phyloP scores from a whole-genome alignment of 1,139 yeast species.

The Protomyces inundatus region DNA sequence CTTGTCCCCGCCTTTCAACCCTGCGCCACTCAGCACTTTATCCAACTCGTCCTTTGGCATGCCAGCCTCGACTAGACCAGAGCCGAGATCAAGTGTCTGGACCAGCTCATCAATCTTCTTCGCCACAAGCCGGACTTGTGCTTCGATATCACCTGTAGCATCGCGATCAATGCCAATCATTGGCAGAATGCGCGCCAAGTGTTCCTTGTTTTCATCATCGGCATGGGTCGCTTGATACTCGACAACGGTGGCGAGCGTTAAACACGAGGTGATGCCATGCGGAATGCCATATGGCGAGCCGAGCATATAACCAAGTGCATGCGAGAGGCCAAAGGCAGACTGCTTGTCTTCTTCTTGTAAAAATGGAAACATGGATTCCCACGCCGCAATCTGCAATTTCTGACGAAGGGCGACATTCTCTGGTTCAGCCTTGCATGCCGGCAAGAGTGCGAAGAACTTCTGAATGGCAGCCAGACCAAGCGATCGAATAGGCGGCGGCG shows the following conservation, averaged over 20 bases:
- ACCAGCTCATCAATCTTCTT: slow-evolving; percentile 10
- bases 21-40: slow-evolving; percentile 9
- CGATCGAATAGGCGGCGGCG: slow-evolving; percentile 21
- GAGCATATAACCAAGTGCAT: slow-evolving; percentile 21
- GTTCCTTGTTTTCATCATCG: slow-evolving; percentile 1
- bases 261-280: slow-evolving; percentile 24
- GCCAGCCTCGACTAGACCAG: slow-evolving; percentile 14
- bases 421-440: slow-evolving; percentile 23
- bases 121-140: slow-evolving; percentile 15
- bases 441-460: slow-evolving; percentile 23
- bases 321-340: slow-evolving; percentile 13
- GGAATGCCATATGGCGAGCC: slow-evolving; percentile 24
- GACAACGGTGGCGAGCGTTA: slow-evolving; percentile 23
- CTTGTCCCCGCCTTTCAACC: slow-evolving; percentile 2
- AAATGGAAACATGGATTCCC: slow-evolving; percentile 27
- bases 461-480: slow-evolving; percentile 24
- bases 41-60: slow-evolving; percentile 1
- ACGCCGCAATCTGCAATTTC: slow-evolving; percentile 22
- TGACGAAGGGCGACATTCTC: slow-evolving; percentile 22
- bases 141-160: neutral
- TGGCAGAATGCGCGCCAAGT: slow-evolving; percentile 1
- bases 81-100: neutral
- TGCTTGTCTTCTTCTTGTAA: slow-evolving; percentile 18
- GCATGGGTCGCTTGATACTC: slow-evolving; percentile 10
- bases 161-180: neutral